Evolutionary conservation across 352 stramenopile species (phyloP), one percentile per base, ranked within the genome.

Genomic region (Phytophthora chlamydospora): DNA sequence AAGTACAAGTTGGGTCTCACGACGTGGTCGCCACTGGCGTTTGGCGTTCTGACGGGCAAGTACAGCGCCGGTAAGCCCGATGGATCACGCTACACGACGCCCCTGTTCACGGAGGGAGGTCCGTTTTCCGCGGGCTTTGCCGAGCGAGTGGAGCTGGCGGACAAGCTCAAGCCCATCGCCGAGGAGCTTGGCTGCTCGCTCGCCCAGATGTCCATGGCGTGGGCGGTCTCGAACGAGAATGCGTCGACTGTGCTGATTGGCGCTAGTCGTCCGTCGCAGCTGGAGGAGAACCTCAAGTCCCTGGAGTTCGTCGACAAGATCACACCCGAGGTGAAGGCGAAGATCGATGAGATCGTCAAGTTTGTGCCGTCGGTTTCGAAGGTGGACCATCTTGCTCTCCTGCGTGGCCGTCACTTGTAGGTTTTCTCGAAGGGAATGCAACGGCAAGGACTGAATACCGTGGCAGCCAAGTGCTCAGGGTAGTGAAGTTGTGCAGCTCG

Each of bases 41-140:
- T 68, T 16, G 80, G 80, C 14, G 41, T 84, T 10, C 62, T 89
- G 17, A 84, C 80, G 31, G 76, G 76, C 59, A 89, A 89, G 67
- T 88, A 88, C 70, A 65, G 60, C 58, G 48, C 58, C 24, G 75
- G 59, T 24, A 73, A 67, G 39, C 66, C 58, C 32, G 53, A 67
- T 13, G 73, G 60, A 33, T 78, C 49, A 6, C 68, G 58, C 16
- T 33, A 63, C 17, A 68, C 66, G 29, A 69, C 5, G 10, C 16
- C 34, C 12, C 21, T 33, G 12, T 45, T 56, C 33, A 14, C 32
- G 40, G 19, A 46, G 16, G 40, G 11, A 6, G 17, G 36, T 16
- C 40, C 40, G 16, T 14, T 46, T 11, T n/a, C 40, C 16, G 19
- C 24, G 13, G 40, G 40, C 6, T 46, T 46, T 32, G 40, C 24